Conservation (phyloP, 1,284 basidiomycete species). For the Sphagnurus paluster region DNA sequence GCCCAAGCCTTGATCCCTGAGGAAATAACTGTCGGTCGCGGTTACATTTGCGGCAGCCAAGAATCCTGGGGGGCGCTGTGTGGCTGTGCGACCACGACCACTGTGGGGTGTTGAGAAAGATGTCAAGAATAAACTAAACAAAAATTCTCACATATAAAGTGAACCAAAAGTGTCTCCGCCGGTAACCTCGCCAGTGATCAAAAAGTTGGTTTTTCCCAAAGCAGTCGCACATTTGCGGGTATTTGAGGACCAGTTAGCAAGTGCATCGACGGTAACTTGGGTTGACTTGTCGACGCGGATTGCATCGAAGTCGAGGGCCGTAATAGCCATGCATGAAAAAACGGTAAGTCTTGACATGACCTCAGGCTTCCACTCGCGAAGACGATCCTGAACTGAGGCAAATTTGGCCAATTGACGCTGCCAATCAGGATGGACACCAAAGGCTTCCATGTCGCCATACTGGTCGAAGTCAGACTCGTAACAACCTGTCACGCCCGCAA, state of each 20-base stretch:
- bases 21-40: slow-evolving; percentile 66
- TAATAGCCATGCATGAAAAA: slow-evolving; percentile 84
- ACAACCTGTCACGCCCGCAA: slow-evolving; percentile 55
- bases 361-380: slow-evolving; percentile 81
- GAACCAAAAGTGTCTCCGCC: slow-evolving; percentile 90
- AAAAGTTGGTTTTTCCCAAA: slow-evolving; percentile 83
- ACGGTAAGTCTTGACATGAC: slow-evolving; percentile 76
- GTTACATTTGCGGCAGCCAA: slow-evolving; percentile 69
- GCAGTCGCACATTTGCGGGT: slow-evolving; percentile 73
- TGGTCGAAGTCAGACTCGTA: slow-evolving; percentile 86
- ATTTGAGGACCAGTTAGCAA: slow-evolving; percentile 72
- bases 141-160: slow-evolving; percentile 69
- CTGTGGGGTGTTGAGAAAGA: slow-evolving; percentile 33
- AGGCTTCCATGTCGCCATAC: slow-evolving; percentile 93
- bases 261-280: slow-evolving; percentile 82
- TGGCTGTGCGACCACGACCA: slow-evolving; percentile 83
- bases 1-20: slow-evolving; percentile 62
- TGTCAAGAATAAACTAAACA: not conserved
- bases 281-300: slow-evolving; percentile 95
- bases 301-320: slow-evolving; percentile 85
- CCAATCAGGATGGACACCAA: slow-evolving; percentile 94
- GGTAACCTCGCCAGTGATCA: slow-evolving; percentile 91
- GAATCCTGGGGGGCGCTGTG: slow-evolving; percentile 64
- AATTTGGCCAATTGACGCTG: slow-evolving; percentile 92
- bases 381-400: slow-evolving; percentile 91